Conservation (phyloP, 306 rosid genomes). For the Alnus glutinosa region DNA sequence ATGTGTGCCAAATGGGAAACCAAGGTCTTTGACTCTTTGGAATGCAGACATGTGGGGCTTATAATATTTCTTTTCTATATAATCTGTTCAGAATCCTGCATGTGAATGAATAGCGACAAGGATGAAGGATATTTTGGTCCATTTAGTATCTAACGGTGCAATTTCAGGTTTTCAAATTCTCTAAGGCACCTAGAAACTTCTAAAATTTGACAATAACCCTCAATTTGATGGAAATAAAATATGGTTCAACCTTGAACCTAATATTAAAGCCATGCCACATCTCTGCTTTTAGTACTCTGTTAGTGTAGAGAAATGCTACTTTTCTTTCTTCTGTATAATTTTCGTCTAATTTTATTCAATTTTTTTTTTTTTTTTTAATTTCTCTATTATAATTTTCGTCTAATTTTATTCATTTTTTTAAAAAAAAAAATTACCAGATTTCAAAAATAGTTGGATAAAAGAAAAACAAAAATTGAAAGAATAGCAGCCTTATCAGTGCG, state of each 20-base stretch:
- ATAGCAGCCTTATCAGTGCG: no score
- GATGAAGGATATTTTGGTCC: neutral
- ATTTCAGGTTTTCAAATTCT: slow-evolving; percentile 10
- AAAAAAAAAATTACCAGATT: no score
- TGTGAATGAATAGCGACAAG: slow-evolving; percentile 23
- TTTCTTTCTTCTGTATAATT: no score
- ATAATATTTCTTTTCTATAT: neutral
- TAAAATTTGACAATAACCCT: neutral
- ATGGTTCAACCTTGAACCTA: no score
- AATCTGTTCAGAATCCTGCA: slow-evolving; percentile 21
- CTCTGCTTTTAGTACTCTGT: no score
- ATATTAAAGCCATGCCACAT: no score
- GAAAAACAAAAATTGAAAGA: no score
- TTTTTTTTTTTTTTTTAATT: neutral
- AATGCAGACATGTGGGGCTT: slow-evolving; percentile 34
- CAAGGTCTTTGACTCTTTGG: slow-evolving; percentile 3
- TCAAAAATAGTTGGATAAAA: no score
- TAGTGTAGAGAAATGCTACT: no score
- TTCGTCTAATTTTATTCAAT: neutral
- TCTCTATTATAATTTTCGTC: no score
- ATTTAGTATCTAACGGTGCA: neutral
- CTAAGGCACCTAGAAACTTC: neutral
- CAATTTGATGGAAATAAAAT: no score
- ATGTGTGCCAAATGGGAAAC: slow-evolving; percentile 15
- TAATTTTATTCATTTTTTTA: no score